Conservation (phyloP, 139 green algal species). For the Pseudopediastrum boryanum region DNA sequence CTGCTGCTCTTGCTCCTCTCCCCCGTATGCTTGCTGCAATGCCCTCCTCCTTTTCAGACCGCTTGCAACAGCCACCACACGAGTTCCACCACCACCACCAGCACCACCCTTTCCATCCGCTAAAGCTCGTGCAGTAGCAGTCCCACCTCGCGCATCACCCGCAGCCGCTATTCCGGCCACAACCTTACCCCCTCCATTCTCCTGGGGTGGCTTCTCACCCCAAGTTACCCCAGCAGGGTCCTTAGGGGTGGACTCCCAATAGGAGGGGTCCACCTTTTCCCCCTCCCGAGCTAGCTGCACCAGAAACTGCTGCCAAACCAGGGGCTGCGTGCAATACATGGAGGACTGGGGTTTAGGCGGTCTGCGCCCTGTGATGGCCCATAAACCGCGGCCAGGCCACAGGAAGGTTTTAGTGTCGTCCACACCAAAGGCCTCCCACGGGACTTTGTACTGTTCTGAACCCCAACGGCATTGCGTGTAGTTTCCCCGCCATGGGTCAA, state of each 20-base stretch:
- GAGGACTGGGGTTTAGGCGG: not conserved
- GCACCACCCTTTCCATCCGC: no score
- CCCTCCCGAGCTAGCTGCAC: conserved; percentile 30
- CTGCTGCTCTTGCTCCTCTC: not conserved
- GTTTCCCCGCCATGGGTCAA: conserved; percentile 19
- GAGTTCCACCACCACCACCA: no score
- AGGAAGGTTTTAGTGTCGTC: conserved; percentile 39
- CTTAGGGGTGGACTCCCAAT: not conserved
- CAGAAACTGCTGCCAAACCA: conserved; percentile 36
- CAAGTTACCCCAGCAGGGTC: not conserved
- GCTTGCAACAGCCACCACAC: no score
- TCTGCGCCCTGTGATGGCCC: conserved; percentile 32
- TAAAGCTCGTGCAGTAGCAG: no score
- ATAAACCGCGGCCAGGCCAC: conserved; percentile 33
- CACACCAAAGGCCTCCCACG: conserved; percentile 33
- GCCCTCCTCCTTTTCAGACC: no score
- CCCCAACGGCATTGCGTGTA: conserved; percentile 22
- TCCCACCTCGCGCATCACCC: no score
- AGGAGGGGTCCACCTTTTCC: not conserved
- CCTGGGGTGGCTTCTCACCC: no score
- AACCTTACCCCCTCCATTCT: no score
- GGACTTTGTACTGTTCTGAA: not conserved
- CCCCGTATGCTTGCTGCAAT: no score
- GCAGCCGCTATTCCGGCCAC: no score
- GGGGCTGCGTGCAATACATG: conserved; percentile 21